Base-by-base conservation (phyloP, 345 rosid genomes). In the Dipteronia sinensis region DNA sequence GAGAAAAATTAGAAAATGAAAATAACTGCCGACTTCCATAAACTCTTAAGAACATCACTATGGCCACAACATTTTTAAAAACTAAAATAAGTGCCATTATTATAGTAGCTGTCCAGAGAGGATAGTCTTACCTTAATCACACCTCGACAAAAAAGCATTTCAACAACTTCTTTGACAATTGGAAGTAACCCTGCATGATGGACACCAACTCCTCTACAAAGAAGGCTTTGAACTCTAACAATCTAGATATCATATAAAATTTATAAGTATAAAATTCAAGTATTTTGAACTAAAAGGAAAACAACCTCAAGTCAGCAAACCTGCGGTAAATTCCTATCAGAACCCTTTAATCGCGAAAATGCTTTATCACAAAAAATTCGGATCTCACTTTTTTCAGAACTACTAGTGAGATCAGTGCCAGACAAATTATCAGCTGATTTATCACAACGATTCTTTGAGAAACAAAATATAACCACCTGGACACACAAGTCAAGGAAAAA, bases 161-260 rank as follows among this genome's bases (percentile, higher is more conserved):
- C 99, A 76, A 95, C 93, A 47, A 95, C 99, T 87, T 95, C 99
- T 87, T 95, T 95, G 81, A 95, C 97, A 82, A 95, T 95, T 72
- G 99, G 99, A 82, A 95, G 99, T 83, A 95, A 80, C 74, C 99
- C 99, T 73, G 98, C 99, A 88, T 95, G 99, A 85, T 95, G 99
- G 77, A 95, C 94, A 82, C 97, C 99, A 27, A 95, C 90, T 77
- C 99, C 99, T 85, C 97, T 81, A 72, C 77, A 84, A 79, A 95
- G 98, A 87, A 93, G 92, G 85, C 85, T 87, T 83, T 94, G 98
- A 77, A 95, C 93, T 88, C 95, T 87, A 77, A 92, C 93, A 81
- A 95, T 94, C 99, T 95, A 79, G 63, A 79, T 31, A 76, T 58
- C 76, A 78, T 75, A 77, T 68, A 71, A 83, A 83, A 78, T 85